Evolutionary conservation across 1,284 basidiomycete genomes (phyloP), one percentile per base, ranked within the genome.

Genomic region (Cutaneotrichosporon spelunceum): DNA sequence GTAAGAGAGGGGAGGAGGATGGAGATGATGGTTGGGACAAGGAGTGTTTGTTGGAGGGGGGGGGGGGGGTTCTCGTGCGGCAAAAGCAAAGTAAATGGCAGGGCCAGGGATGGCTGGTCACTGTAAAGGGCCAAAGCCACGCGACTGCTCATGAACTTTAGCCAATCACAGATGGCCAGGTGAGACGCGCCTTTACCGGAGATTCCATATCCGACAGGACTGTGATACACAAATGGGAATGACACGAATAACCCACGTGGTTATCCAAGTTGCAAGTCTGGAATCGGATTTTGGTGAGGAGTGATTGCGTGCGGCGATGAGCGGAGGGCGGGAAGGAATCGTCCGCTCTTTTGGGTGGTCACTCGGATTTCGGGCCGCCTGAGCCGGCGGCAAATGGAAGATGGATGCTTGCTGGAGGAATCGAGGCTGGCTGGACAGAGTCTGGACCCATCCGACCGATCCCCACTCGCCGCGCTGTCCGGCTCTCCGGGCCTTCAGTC

Each of bases 51-150:
- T 29, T 34, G 53, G 4, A 10, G 34, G n/a, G 42, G 14, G 36
- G 7, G 7, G 30, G 4, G 27, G 14, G 16, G 19, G 19, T 13
- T n/a, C 14, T 16, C 29, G 19, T 30, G 54, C 45, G 13, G 9
- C 48, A 49, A 49, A 49, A 53, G 50, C 49, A 48, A 48, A 48
- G 45, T 48, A 48, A 48, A 48, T 48, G 45, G 26, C 24, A 14
- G 10, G 45, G 10, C 11, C 45, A 48, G 45, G 45, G 45, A 27
- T 48, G 45, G 45, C 45, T 48, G 45, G 45, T 48, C 45, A 26
- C 16, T n/a, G 5, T 13, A 16, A 13, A 39, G 36, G 36, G 36
- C 4, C 36, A 10, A 39, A 39, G 14, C 39, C 39, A 42, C 39
- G 39, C 39, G 39, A 42, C 39, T 3, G 4, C 2, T 26, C 23